phyloP scores from a whole-genome alignment of 2,329 filamentous ascomycete species.

The Claviceps fusiformis region DNA sequence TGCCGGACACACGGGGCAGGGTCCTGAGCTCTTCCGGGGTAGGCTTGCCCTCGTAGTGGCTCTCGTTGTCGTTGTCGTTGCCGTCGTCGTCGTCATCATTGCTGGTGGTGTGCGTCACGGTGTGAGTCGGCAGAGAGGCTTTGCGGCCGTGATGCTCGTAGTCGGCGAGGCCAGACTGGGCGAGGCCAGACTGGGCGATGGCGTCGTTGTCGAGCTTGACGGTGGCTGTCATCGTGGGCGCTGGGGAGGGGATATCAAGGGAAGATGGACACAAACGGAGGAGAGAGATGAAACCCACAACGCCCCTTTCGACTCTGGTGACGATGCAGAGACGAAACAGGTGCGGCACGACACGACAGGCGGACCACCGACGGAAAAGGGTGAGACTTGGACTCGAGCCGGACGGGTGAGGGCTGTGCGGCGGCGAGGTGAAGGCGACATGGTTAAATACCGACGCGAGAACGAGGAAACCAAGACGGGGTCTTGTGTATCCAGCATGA shows the following conservation, averaged over 20 bases:
- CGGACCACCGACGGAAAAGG: no score
- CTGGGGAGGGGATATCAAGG: no score
- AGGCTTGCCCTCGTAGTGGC: constrained; percentile 26
- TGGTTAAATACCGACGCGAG: no score
- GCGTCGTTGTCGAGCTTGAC: constrained; percentile 22
- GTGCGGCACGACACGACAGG: no score
- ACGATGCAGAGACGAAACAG: no score
- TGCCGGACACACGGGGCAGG: constrained; percentile 49
- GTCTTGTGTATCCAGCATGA: no score
- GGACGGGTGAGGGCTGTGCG: no score
- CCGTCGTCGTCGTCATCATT: constrained; percentile 8
- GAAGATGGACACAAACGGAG: constrained; percentile 2
- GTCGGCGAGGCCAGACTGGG: constrained; percentile 18
- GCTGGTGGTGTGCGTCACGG: constrained; percentile 3
- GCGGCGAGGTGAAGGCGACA: no score
- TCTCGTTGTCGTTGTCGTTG: constrained; percentile 15
- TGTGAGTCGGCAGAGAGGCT: constrained; percentile 8
- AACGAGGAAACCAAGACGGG: no score
- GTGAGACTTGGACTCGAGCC: no score
- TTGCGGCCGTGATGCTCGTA: constrained; percentile 16
- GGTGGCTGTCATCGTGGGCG: constrained; percentile 19
- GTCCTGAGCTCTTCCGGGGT: constrained; percentile 49
- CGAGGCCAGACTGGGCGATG: constrained; percentile 22
- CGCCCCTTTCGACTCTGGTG: rapidly evolving
- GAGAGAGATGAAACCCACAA: neutral